Percentiles rank a stretch among this genome's conserved stretches.
phyloP scores from a whole-genome alignment of 371 early-diverging fungal genomes.

The Circinella umbellata region DNA sequence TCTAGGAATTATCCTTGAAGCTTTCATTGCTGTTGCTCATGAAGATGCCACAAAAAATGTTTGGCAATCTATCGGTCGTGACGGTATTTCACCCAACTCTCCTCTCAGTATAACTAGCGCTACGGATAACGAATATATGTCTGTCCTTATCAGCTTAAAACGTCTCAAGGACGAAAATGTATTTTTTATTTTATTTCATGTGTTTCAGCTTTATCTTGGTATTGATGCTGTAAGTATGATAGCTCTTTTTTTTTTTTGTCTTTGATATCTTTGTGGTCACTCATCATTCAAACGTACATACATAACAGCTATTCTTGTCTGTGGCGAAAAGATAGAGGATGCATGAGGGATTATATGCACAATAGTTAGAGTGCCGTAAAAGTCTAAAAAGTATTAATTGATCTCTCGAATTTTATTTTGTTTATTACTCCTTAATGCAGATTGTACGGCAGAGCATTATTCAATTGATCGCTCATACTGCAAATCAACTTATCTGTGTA shows the following conservation, averaged over 20 bases:
- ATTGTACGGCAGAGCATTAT: conserved; percentile 55
- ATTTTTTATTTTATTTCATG: conserved; percentile 48
- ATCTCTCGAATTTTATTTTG: not conserved
- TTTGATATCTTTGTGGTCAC: not conserved
- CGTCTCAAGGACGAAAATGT: conserved; percentile 54
- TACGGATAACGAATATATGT: conserved; percentile 22
- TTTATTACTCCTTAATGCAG: conserved; percentile 21
- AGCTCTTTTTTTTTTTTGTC: not conserved
- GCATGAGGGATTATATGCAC: not conserved
- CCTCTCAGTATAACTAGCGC: conserved; percentile 13
- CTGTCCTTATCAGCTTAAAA: conserved; percentile 27
- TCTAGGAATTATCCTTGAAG: conserved; percentile 45
- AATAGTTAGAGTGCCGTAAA: not conserved
- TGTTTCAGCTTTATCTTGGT: conserved; percentile 52
- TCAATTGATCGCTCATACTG: conserved; percentile 49
- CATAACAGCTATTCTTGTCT: no score
- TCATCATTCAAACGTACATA: no score
- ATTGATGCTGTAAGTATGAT: conserved; percentile 47
- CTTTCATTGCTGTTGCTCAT: conserved; percentile 38
- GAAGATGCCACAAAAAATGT: conserved; percentile 29
- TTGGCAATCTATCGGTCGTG: conserved; percentile 15
- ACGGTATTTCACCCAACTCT: conserved; percentile 13
- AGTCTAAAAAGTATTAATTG: no score
- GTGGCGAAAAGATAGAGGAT: no score
- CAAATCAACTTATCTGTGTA: conserved; percentile 35